Base-by-base conservation (phyloP, 139 green algal species). In the Microglena sp. region DNA sequence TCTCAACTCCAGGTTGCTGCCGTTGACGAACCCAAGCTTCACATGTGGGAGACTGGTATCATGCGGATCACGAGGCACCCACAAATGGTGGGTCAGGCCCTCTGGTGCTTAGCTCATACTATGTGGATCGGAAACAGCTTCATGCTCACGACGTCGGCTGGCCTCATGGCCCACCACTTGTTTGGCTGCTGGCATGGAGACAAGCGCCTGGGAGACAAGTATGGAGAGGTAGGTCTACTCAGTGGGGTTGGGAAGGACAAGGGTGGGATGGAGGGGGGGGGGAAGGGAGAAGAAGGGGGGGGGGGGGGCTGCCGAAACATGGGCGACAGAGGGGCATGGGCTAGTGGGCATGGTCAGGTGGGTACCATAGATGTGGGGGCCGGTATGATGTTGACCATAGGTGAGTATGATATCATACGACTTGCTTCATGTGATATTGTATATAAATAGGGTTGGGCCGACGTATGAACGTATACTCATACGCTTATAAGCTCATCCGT, bases 21-120 rank as follows among this genome's bases (percentile, higher is more conserved):
- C 4, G 90, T 98, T 24, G 92, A 98, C 67, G 76, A 95, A 80
- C 92, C 92, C 28, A 91, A 96, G 77, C 71, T 97, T 73, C 92
- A 98, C 78, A 65, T 98, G 68, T 98, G 93, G 91, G 92, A 98
- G 81, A 98, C 92, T 1, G 92, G 92, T 34, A 85, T 97, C 45
- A 96, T 92, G 56, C 79, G 92, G 45, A 96, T 97, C 71, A 97
- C 89, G 3, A 68, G 85, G 18, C 88, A 95, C 69, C 87, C 88
- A 2, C 88, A 94, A 77, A 71, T 75, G 64, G 55, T 86, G 45
- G 89, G 89, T 3, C 88, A 96, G 84, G 62, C 64, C 7, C 68
- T 97, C 2, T 96, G 89, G 89, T 97, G 89, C 68, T 26, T 85
- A 0, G 92, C 92, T 5, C 92, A 98, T 77, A 89, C 78, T 0